Evolutionary conservation across 2,329 filamentous ascomycete species (phyloP), one percentile per base, ranked within the genome.

Genomic region (Monilinia vaccinii-corymbosi): DNA sequence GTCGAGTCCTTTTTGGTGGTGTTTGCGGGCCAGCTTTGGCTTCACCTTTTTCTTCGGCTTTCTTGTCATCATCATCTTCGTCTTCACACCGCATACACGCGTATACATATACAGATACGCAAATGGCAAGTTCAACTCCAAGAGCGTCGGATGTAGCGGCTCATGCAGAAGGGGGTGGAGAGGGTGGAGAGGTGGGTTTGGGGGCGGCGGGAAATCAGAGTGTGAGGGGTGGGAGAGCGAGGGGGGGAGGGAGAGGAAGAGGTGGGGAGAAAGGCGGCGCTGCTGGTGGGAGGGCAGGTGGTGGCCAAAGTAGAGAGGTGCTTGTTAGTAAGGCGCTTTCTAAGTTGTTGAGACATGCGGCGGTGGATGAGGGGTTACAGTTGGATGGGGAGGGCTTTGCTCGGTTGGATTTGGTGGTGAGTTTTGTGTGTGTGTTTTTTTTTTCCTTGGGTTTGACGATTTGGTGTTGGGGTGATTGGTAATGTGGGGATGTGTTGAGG

Each of bases 341-440:
- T n/a, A 71, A 69, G 63, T 61, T 73, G 28, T 61, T 73, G 56
- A 65, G 71, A 46, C 71, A 71, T 68, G 66, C 71, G 64, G 70
- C 72, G 61, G 73, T 73, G 55, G 79, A 77, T 44, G 83, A 79
- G 23, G 82, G 83, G 4, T 76, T 87, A 50, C 66, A 71, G 66
- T 76, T 86, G 9, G 83, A 87, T 67, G 72, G 67, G 1, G 82
- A 84, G 68, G 85, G 85, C 0, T 87, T 76, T 69, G 84, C 82
- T 46, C 74, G 76, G 48, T 71, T 86, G 60, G 79, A 83, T 64
- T 72, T 75, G 60, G 84, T 86, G 70, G 82, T 85, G 69, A 78
- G 82, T 79, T 53, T 58, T 45, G 45, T 60, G 38, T 56, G 46
- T 64, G 32, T 34, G 32, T 34, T 53, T 58, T 45, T 45, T 60